Evolutionary conservation across 495 filamentous ascomycete genomes (phyloP).

Genomic region (Lindgomyces ingoldianus): DNA sequence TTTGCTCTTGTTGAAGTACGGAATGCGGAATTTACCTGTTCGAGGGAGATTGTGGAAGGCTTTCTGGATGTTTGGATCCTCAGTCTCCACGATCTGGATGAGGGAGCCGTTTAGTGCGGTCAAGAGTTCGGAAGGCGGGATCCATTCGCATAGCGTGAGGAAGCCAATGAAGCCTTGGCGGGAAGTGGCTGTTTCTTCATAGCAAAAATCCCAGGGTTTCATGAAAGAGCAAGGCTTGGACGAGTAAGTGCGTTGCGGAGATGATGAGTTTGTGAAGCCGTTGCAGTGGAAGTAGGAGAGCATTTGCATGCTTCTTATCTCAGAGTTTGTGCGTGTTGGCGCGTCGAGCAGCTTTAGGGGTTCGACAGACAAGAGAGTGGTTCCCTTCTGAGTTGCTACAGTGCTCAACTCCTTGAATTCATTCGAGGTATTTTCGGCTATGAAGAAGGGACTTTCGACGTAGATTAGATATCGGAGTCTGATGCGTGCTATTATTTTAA

Average conservation of each 20-base stretch:
- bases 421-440: background rate
- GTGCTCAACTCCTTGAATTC: conserved; percentile 4
- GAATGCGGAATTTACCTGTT: conserved; percentile 15
- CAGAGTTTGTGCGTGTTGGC: conserved; percentile 60
- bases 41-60: conserved; percentile 13
- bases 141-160: conserved; percentile 18
- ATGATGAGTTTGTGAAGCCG: background rate
- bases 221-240: conserved; percentile 51
- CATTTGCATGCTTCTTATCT: conserved; percentile 76
- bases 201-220: conserved; percentile 58
- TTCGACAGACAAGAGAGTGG: conserved; percentile 9
- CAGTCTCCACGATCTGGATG: conserved; percentile 23
- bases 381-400: background rate
- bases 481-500: conserved; percentile 61
- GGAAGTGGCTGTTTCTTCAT: conserved; percentile 46
- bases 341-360: conserved; percentile 15
- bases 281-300: conserved; percentile 68
- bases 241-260: conserved; percentile 53
- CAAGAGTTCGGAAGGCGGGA: conserved; percentile 1
- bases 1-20: conserved; percentile 15
- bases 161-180: conserved; percentile 22
- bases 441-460: conserved; percentile 14
- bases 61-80: background rate
- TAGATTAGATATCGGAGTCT: conserved; percentile 71
- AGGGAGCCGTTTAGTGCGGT: conserved; percentile 21